Conservation (phyloP, 495 filamentous ascomycete genomes). For the Penicillium paradoxum region DNA sequence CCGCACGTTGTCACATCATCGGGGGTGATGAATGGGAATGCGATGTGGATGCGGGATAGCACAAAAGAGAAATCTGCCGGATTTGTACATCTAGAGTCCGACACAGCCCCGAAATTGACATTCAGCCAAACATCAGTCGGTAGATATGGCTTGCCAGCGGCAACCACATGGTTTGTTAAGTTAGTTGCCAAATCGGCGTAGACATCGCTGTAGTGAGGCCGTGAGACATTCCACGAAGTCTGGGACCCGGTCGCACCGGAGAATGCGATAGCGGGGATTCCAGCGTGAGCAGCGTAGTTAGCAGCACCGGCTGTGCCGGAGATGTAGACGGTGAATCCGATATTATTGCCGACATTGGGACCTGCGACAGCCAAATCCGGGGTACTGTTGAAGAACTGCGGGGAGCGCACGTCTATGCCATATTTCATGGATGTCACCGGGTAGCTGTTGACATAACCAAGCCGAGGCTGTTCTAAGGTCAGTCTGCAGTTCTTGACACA, state of each 20-base stretch:
- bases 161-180: conserved; percentile 48
- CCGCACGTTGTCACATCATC: conserved; percentile 55
- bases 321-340: conserved; percentile 47
- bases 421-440: conserved; percentile 61
- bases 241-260: conserved; percentile 46
- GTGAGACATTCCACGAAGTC: conserved; percentile 45
- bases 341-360: conserved; percentile 58
- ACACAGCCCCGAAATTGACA: conserved; percentile 58
- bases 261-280: conserved; percentile 62
- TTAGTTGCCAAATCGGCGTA: conserved; percentile 58
- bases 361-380: conserved; percentile 60
- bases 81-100: conserved; percentile 38
- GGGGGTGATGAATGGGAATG: conserved; percentile 42
- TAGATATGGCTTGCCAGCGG: conserved; percentile 55
- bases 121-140: conserved; percentile 57
- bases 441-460: conserved; percentile 68
- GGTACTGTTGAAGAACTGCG: conserved; percentile 44
- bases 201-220: conserved; percentile 47
- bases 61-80: conserved; percentile 54
- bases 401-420: conserved; percentile 53
- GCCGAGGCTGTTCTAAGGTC: conserved; percentile 28
- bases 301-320: conserved; percentile 62
- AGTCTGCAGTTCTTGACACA: neutral
- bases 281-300: conserved; percentile 48
- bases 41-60: conserved; percentile 52